Conservation (phyloP, 805 yeast species). For the Candida railenensis region DNA sequence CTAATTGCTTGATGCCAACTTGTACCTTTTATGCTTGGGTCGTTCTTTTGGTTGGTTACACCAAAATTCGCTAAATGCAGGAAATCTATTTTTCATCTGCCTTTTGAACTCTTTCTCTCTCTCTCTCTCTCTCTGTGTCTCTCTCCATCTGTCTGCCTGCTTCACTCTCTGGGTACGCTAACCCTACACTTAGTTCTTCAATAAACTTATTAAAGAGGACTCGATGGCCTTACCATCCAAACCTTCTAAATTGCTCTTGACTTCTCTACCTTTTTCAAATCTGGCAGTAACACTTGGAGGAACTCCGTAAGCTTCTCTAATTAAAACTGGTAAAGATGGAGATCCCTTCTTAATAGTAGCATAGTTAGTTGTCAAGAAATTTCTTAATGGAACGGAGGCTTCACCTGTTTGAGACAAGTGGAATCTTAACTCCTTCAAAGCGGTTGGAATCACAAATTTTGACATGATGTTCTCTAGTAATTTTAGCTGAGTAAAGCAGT, state of each 20-base stretch:
- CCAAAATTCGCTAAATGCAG: neutral
- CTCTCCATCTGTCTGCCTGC: conserved; percentile 1
- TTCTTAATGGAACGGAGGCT: conserved; percentile 63
- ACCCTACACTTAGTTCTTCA: conserved; percentile 26
- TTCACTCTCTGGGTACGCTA: neutral
- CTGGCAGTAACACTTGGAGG: conserved; percentile 76
- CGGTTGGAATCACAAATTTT: conserved; percentile 45
- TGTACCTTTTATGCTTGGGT: neutral
- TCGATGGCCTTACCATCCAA: conserved; percentile 46
- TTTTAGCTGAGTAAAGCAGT: neutral
- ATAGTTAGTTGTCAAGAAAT: conserved; percentile 62
- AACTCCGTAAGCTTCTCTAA: conserved; percentile 75
- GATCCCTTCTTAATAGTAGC: conserved; percentile 57
- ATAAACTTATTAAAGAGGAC: conserved; percentile 37
- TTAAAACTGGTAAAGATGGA: conserved; percentile 68
- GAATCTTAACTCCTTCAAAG: conserved; percentile 77
- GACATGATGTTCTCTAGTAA: conserved; percentile 25
- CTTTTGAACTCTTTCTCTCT: neutral
- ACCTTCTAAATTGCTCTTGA: conserved; percentile 48
- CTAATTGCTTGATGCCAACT: neutral
- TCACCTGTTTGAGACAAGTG: conserved; percentile 80
- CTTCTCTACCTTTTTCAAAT: conserved; percentile 55
- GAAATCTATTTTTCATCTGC: neutral
- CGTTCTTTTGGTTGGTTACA: neutral
- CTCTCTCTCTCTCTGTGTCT: neutral